A percentile compares a stretch with the other conserved stretches of the same genome.
phyloP scores from a whole-genome alignment of 83 land plant genomes.

The Picea mariana region DNA sequence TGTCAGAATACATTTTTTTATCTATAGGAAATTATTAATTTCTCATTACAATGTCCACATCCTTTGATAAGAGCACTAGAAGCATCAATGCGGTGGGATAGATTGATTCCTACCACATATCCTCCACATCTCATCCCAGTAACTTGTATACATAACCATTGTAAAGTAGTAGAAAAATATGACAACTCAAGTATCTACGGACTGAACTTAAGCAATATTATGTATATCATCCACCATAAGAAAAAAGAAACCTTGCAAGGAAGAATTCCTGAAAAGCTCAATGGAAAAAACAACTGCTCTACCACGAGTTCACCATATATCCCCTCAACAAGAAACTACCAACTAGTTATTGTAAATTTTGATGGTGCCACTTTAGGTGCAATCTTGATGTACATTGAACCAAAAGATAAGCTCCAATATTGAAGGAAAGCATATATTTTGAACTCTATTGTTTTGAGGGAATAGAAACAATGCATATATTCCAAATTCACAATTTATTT shows the following conservation, averaged over 20 bases:
- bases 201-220: not conserved
- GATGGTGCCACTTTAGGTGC: not conserved
- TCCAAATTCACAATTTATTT: not conserved
- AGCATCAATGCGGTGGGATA: no score
- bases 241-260: not conserved
- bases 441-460: not conserved
- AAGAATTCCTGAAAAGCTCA: not conserved
- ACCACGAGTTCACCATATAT: not conserved
- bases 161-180: no score
- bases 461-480: not conserved
- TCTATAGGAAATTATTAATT: no score
- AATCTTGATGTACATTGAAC: not conserved
- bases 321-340: no score
- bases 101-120: no score
- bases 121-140: no score
- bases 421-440: not conserved
- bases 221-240: not conserved
- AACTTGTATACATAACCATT: no score
- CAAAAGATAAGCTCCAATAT: not conserved
- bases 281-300: not conserved
- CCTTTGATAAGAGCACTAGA: no score
- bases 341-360: not conserved
- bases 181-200: not conserved
- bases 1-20: no score
- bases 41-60: no score